Evolutionary conservation across 2,329 filamentous ascomycete genomes (phyloP).

Genomic region (Blumeriella jaapii): DNA sequence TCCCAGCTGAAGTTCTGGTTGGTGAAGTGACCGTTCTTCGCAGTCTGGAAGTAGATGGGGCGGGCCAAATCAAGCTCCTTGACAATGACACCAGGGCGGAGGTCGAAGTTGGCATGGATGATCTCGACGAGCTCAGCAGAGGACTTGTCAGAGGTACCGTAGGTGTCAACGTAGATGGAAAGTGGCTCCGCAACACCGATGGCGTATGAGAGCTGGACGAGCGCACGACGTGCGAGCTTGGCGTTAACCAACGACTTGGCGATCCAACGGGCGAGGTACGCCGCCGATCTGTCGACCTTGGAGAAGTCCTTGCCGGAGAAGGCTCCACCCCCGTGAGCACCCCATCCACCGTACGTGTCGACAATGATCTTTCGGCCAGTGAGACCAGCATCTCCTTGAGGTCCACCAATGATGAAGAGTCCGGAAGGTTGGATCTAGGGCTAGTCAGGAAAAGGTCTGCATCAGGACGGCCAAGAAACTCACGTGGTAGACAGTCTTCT

Average conservation of each 20-base stretch:
- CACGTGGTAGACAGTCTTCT: slow-evolving; percentile 91
- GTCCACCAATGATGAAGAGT: slow-evolving; percentile 97
- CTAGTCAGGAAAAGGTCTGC: slow-evolving; percentile 6
- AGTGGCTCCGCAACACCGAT: slow-evolving; percentile 98
- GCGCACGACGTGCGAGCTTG: slow-evolving; percentile 77
- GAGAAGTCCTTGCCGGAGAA: slow-evolving; percentile 99
- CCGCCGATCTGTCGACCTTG: slow-evolving; percentile 98
- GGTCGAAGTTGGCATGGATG: slow-evolving; percentile 92
- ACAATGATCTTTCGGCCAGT: slow-evolving; percentile 98
- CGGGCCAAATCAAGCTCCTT: slow-evolving; percentile 83
- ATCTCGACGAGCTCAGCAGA: slow-evolving; percentile 93
- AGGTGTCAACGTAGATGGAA: slow-evolving; percentile 94
- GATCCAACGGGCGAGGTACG: slow-evolving; percentile 96
- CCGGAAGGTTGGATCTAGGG: slow-evolving; percentile 84
- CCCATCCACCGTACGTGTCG: slow-evolving; percentile 99
- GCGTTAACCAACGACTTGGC: slow-evolving; percentile 93
- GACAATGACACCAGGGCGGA: slow-evolving; percentile 96
- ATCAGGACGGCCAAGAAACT: slow-evolving; percentile 28
- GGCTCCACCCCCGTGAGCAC: slow-evolving; percentile 98
- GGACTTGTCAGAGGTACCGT: slow-evolving; percentile 83
- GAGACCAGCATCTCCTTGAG: slow-evolving; percentile 96
- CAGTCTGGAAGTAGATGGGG: slow-evolving; percentile 96
- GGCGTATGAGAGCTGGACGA: slow-evolving; percentile 98
- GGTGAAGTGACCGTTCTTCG: slow-evolving; percentile 99
- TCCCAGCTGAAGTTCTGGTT: slow-evolving; percentile 98